These are phyloP conservation scores for Phytomonas sp. DNA, from an alignment of 208 protist genomes.

Conservation along the genomic window DNA sequence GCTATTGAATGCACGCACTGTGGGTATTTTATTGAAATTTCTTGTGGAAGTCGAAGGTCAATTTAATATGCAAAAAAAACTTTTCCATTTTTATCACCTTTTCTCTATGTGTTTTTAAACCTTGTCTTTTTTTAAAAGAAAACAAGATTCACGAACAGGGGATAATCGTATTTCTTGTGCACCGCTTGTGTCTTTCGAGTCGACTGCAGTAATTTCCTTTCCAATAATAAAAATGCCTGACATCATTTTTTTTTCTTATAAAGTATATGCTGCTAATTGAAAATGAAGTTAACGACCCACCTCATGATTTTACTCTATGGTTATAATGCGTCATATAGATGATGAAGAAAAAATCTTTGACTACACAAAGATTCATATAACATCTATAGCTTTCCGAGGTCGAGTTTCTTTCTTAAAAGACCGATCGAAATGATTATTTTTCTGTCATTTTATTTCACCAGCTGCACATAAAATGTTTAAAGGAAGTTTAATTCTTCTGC, in stretches of 20 bases:
- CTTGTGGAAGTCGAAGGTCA: background rate
- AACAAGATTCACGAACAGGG: background rate
- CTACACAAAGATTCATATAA: background rate
- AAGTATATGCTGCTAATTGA: background rate
- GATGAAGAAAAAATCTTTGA: background rate
- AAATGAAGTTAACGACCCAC: background rate
- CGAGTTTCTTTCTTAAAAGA: background rate
- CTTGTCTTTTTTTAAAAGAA: background rate
- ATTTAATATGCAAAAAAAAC: background rate
- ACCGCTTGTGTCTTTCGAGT: constrained; percentile 5
- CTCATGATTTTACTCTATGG: background rate
- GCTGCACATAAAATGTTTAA: background rate
- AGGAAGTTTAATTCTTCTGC: background rate
- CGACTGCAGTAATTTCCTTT: background rate
- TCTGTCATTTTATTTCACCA: background rate
- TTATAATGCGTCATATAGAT: background rate
- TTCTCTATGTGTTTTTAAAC: constrained; percentile 10
- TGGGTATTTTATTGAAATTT: background rate
- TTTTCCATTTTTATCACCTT: constrained; percentile 2
- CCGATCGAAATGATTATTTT: background rate
- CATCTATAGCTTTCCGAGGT: background rate
- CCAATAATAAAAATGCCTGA: background rate
- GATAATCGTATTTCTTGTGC: constrained; percentile 5
- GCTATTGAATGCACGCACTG: background rate
- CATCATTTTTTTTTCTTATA: background rate